Base-by-base conservation (phyloP, 768 basidiomycete species). In the Cystoderma amianthinum region DNA sequence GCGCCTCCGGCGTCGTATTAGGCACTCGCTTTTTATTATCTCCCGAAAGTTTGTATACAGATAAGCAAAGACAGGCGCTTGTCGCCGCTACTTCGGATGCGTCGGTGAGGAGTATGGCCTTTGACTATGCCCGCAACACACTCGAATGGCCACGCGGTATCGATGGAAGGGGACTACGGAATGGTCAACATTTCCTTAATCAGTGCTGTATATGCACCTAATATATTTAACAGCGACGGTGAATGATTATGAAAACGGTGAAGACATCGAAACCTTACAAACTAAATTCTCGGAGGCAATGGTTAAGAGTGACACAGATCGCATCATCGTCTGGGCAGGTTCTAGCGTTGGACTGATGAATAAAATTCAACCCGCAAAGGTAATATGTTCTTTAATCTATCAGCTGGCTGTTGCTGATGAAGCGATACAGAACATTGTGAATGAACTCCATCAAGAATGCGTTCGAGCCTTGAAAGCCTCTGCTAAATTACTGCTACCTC, bases 21-120 rank as follows among this genome's bases (percentile, higher is more conserved):
- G 89, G 89, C 39, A 91, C 89, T 0, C 81, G 85, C 5, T 86
- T 90, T 53, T 60, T 85, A 36, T 64, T 82, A 44, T 75, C 84
- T 1, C 68, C 72, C 3, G 85, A 89, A 61, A 72, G 80, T 47
- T 58, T 72, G 9, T 85, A 82, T 58, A 65, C 65, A 19, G 65
- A 70, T 32, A 50, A 51, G 1, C 80, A 84, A 50, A 77, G 78
- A 47, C 59, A 63, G 23, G 71, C 74, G 0, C 64, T 86, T 25
- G 47, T 76, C 7, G 55, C 48, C 15, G 78, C 79, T 25, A 58
- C 58, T 19, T 68, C 69, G 2, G 60, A 58, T 5, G 48, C 55
- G 37, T 74, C 82, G 3, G 66, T 76, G 21, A 69, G 82, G 43
- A 79, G 74, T 9, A 70, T 73, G 73, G 76, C 76, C 15, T 85